Evolutionary conservation across 805 yeast species (phyloP).

Genomic region (Cyberlindnera bimundalis): DNA sequence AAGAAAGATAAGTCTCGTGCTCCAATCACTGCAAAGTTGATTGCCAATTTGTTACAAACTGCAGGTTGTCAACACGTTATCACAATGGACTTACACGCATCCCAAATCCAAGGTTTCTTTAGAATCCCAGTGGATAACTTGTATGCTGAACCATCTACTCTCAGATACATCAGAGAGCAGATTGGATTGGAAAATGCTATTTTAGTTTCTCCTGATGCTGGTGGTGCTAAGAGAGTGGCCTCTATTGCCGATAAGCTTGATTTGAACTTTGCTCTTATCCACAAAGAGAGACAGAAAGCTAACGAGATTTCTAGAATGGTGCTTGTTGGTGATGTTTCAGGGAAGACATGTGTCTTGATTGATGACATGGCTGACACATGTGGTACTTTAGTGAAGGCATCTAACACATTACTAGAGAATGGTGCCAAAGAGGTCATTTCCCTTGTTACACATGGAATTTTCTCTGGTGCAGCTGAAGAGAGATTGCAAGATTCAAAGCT

Average conservation of each 20-base stretch:
- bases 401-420: slow-evolving; percentile 75
- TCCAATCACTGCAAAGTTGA: slow-evolving; percentile 90
- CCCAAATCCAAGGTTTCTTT: slow-evolving; percentile 97
- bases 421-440: slow-evolving; percentile 88
- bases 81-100: slow-evolving; percentile 95
- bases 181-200: slow-evolving; percentile 57
- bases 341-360: slow-evolving; percentile 77
- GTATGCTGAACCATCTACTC: slow-evolving; percentile 90
- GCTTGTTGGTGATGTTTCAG: slow-evolving; percentile 87
- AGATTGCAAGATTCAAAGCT: slow-evolving; percentile 67
- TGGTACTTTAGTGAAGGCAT: slow-evolving; percentile 94
- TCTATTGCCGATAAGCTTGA: slow-evolving; percentile 89
- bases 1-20: slow-evolving; percentile 95
- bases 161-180: slow-evolving; percentile 72
- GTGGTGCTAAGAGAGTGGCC: slow-evolving; percentile 98
- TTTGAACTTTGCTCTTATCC: slow-evolving; percentile 90
- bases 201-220: slow-evolving; percentile 96
- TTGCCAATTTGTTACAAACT: slow-evolving; percentile 87
- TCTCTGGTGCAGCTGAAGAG: slow-evolving; percentile 78
- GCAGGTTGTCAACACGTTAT: slow-evolving; percentile 96
- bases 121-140: slow-evolving; percentile 93
- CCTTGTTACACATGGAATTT: slow-evolving; percentile 92
- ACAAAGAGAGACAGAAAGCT: slow-evolving; percentile 92
- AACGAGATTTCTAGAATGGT: slow-evolving; percentile 96
- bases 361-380: slow-evolving; percentile 99